phyloP scores from a whole-genome alignment of 2,329 filamentous ascomycete species.

The Penicillium polonicum region DNA sequence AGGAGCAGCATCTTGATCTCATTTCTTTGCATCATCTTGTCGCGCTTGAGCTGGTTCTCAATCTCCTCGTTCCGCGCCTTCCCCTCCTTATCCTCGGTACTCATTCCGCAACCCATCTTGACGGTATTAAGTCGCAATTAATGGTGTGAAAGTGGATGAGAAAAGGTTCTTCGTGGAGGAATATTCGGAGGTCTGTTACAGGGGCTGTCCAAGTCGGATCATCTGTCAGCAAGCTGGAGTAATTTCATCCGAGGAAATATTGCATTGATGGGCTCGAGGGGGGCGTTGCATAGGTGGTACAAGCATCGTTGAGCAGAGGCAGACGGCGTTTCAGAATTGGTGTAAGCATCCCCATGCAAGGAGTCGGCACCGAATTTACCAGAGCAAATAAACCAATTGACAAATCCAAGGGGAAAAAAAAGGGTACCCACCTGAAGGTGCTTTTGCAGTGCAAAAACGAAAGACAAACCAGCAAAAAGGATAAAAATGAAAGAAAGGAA shows the following conservation, averaged over 20 bases:
- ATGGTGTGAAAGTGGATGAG: conserved; percentile 5
- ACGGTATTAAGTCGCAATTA: conserved; percentile 36
- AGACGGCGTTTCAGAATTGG: conserved; percentile 24
- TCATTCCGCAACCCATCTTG: conserved; percentile 99
- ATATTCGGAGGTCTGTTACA: background rate
- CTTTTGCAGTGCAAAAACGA: conserved; percentile 9
- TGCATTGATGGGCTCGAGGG: conserved; percentile 14
- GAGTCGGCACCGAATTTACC: conserved; percentile 5
- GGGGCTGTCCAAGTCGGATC: background rate
- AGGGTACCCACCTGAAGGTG: conserved; percentile 11
- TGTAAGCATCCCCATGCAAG: conserved; percentile 23
- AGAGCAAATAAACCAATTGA: background rate
- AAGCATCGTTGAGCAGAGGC: conserved; percentile 16
- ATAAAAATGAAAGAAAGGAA: conserved; percentile 12
- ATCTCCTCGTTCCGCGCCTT: conserved; percentile 99
- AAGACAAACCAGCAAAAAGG: conserved; percentile 5
- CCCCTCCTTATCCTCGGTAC: conserved; percentile 99
- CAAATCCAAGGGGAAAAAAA: conserved; percentile 5
- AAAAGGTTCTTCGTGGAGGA: background rate
- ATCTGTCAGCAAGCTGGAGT: conserved; percentile 7
- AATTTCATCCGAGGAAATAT: conserved; percentile 9
- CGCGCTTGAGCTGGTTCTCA: conserved; percentile 97
- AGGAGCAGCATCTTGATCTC: conserved; percentile 99
- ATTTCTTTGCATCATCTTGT: conserved; percentile 98
- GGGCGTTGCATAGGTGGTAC: conserved; percentile 19